Evolutionary conservation across 495 filamentous ascomycete genomes (phyloP).

Genomic region (Aspergillus saccharolyticus): DNA sequence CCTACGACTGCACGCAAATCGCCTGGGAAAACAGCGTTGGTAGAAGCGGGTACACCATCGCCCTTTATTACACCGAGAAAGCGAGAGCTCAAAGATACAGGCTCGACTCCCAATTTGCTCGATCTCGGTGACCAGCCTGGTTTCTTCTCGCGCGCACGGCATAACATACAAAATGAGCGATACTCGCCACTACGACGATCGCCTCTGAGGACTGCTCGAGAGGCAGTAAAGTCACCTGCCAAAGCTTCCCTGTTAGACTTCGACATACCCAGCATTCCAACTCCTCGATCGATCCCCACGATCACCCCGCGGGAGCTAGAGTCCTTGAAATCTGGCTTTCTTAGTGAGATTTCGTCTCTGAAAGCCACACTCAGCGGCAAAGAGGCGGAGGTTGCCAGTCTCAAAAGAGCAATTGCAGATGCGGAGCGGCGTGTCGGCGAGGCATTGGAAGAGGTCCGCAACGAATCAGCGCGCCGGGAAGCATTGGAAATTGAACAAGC

Average conservation of each 20-base stretch:
- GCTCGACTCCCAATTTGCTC: conserved; percentile 54
- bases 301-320: conserved; percentile 91
- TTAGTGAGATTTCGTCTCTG: conserved; percentile 84
- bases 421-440: conserved; percentile 90
- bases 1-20: conserved; percentile 31
- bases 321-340: conserved; percentile 78
- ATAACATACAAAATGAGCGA: conserved; percentile 34
- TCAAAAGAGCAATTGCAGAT: conserved; percentile 80
- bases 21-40: conserved; percentile 27
- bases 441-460: conserved; percentile 71
- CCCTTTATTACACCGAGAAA: conserved; percentile 58
- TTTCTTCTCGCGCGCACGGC: conserved; percentile 39
- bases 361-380: conserved; percentile 84
- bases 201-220: conserved; percentile 29
- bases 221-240: conserved; percentile 34
- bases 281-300: conserved; percentile 83
- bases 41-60: conserved; percentile 37
- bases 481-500: conserved; percentile 69
- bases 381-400: conserved; percentile 78
- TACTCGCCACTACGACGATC: conserved; percentile 45
- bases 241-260: conserved; percentile 73
- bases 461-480: conserved; percentile 64
- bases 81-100: conserved; percentile 55
- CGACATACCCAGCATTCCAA: conserved; percentile 82
- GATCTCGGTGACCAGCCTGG: conserved; percentile 83